Evolutionary conservation across 2,329 filamentous ascomycete species (phyloP).

Genomic region (Ascochyta rabiei): DNA sequence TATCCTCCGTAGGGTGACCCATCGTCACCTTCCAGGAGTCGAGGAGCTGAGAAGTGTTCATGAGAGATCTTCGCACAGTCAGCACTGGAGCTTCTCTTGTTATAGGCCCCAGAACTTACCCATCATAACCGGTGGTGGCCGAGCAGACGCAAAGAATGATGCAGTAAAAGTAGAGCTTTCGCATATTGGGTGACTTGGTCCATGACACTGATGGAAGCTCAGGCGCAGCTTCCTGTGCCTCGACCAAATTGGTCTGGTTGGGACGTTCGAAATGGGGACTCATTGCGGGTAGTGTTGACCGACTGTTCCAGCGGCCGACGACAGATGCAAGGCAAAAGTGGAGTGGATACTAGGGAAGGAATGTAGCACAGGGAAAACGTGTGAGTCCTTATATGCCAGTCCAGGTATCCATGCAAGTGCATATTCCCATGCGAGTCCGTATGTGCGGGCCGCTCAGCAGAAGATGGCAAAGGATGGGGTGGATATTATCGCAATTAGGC

Average conservation of each 20-base stretch:
- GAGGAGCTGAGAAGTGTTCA: constrained; percentile 35
- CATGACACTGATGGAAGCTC: constrained; percentile 16
- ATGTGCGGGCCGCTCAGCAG: constrained; percentile 22
- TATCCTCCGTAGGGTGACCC: constrained; percentile 37
- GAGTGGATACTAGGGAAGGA: constrained; percentile 23
- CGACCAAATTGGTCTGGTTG: constrained; percentile 18
- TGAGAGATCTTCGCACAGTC: constrained; percentile 11
- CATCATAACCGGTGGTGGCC: constrained; percentile 60
- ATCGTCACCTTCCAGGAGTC: constrained; percentile 41
- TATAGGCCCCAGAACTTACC: constrained; percentile 41
- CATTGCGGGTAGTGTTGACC: constrained; percentile 17
- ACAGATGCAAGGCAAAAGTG: constrained; percentile 11
- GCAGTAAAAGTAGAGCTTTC: constrained; percentile 60
- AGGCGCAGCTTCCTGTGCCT: constrained; percentile 23
- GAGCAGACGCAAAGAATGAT: constrained; percentile 57
- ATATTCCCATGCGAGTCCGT: constrained; percentile 13
- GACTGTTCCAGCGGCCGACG: constrained; percentile 12
- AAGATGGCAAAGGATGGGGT: constrained; percentile 18
- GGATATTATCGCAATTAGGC: constrained; percentile 22
- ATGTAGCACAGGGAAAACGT: constrained; percentile 15
- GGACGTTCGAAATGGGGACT: constrained; percentile 20
- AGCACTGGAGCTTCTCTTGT: background rate
- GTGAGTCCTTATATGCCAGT: constrained; percentile 21
- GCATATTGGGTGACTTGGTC: constrained; percentile 39
- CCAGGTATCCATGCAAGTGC: constrained; percentile 14